phyloP scores from a whole-genome alignment of 805 yeast species.

The Citeromyces matritensis region DNA sequence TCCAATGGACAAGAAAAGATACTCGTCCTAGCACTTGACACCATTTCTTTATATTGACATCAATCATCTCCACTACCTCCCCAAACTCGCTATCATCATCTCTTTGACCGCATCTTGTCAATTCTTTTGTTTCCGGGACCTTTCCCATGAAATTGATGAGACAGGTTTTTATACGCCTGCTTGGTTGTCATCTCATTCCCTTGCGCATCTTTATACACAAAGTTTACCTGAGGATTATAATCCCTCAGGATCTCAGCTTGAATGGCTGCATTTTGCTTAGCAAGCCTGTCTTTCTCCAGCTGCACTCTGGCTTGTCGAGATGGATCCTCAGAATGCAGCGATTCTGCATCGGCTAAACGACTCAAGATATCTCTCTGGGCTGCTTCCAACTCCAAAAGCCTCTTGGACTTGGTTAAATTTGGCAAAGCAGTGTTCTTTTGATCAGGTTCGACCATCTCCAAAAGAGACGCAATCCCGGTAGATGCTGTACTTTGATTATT shows the following conservation, averaged over 20 bases:
- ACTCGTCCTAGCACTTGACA: no score
- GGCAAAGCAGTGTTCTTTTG: background rate
- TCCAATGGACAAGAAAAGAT: no score
- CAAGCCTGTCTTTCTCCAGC: conserved; percentile 1
- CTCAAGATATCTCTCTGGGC: conserved; percentile 22
- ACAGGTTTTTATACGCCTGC: conserved; percentile 63
- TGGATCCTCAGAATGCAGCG: conserved; percentile 6
- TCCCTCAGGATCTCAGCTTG: conserved; percentile 8
- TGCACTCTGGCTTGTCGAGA: conserved; percentile 5
- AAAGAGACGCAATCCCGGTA: background rate
- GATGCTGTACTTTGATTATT: background rate
- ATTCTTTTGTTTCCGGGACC: conserved; percentile 1
- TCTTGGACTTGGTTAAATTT: conserved; percentile 1
- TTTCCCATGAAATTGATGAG: conserved; percentile 65
- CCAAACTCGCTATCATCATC: no score
- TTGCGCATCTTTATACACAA: conserved; percentile 47
- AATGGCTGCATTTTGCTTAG: conserved; percentile 3
- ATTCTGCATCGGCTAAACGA: conserved; percentile 8
- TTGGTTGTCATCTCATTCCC: conserved; percentile 48
- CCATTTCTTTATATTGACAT: no score
- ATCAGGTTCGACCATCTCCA: background rate
- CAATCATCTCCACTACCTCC: no score
- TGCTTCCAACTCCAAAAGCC: conserved; percentile 3
- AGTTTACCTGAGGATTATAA: conserved; percentile 31
- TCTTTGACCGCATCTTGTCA: no score